Evolutionary conservation across 2,329 filamentous ascomycete genomes (phyloP).

Genomic region (Apiospora sp.): DNA sequence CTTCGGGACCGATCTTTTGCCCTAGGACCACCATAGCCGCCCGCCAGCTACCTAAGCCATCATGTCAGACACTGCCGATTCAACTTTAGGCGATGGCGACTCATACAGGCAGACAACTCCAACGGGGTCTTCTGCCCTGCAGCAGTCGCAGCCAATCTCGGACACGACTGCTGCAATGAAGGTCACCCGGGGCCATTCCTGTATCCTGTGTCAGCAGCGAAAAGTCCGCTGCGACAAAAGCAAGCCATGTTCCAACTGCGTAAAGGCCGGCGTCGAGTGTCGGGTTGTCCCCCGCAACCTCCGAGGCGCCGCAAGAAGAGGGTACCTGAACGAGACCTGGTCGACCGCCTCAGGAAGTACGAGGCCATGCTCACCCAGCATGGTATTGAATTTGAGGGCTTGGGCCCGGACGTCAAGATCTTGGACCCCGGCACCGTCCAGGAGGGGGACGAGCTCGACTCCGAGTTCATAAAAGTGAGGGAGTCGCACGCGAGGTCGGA

Average conservation of each 20-base stretch:
- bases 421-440: constrained; percentile 50
- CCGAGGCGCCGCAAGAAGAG: constrained; percentile 67
- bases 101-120: constrained; percentile 29
- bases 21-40: neutral
- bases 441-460: constrained; percentile 64
- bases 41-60: neutral
- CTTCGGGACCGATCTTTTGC: constrained; percentile 12
- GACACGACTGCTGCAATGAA: constrained; percentile 57
- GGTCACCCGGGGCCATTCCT: constrained; percentile 68
- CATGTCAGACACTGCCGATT: constrained; percentile 31
- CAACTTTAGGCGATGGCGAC: constrained; percentile 28
- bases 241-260: constrained; percentile 75
- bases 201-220: constrained; percentile 77
- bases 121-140: constrained; percentile 25
- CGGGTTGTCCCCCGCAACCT: constrained; percentile 63
- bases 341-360: constrained; percentile 74
- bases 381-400: constrained; percentile 73
- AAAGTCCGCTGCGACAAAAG: constrained; percentile 79
- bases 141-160: constrained; percentile 33
- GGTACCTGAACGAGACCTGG: constrained; percentile 73
- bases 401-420: constrained; percentile 60
- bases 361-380: constrained; percentile 71
- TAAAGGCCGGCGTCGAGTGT: constrained; percentile 69
- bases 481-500: constrained; percentile 58
- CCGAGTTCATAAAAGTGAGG: constrained; percentile 60